Conservation (phyloP, 2,329 filamentous ascomycete species). For the Raffaelea albimanens region DNA sequence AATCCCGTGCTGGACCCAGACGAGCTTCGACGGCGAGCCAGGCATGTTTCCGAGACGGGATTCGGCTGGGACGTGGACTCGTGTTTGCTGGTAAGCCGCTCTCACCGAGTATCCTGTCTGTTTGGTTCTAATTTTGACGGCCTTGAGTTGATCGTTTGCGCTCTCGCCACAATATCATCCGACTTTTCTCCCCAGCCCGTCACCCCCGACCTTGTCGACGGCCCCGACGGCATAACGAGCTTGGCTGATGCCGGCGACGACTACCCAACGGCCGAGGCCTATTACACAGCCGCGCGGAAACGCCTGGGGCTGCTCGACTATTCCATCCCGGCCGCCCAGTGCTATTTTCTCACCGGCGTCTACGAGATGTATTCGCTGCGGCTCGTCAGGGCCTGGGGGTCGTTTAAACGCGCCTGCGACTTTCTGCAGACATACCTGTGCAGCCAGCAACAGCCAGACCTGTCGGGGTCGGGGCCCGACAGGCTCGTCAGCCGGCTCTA, state of each 20-base stretch:
- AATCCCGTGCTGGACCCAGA: conserved; percentile 25
- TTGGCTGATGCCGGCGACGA: background rate
- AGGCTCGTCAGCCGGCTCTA: conserved; percentile 1
- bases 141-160: background rate
- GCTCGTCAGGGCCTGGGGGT: conserved; percentile 3
- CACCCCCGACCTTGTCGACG: background rate
- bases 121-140: background rate
- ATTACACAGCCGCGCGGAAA: conserved; percentile 1
- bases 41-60: conserved; percentile 17
- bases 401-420: conserved; percentile 3
- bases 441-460: too few relatives aligned
- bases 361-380: conserved; percentile 8
- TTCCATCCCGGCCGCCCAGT: background rate
- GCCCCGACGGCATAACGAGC: background rate
- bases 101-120: background rate
- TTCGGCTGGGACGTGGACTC: conserved; percentile 21
- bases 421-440: conserved; percentile 1
- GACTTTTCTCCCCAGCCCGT: background rate
- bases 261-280: conserved; percentile 2
- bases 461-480: background rate
- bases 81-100: conserved; percentile 18
- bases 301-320: conserved; percentile 1
- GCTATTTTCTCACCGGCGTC: conserved; percentile 7
- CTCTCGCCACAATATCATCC: background rate
- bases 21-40: conserved; percentile 15